Base-by-base conservation (phyloP, 129 eudicot species). In the Heracleum sosnowskyi region DNA sequence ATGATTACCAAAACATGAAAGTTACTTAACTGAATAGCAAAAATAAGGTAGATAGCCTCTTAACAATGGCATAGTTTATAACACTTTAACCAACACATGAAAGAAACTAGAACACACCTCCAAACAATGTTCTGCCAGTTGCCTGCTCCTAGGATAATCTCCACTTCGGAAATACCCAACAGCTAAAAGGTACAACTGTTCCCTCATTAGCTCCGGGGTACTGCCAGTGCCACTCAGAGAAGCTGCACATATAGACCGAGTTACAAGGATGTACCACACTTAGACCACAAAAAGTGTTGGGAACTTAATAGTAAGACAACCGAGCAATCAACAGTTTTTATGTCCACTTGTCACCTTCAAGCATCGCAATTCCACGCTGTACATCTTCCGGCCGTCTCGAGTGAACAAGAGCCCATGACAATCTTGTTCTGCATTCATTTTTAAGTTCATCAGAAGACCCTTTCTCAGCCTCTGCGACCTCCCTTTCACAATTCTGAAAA, bases 371-470 rank as follows among this genome's bases (percentile, higher is more conserved):
- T 73, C 98, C 98, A 76, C 98, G 98, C 75, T 91, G 98, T 17
- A 93, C 97, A 85, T 93, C 97, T 63, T 86, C 96, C 36, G 93
- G 83, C 13, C 88, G 85, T 45, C 81, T 89, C 24, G 98, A 93
- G 86, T 93, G 98, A 82, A 93, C 97, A 82, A 93, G 98, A 82
- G 98, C 91, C 98, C 98, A 93, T 28, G 97, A 89, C 77, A 91
- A 82, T 74, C 97, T 89, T 91, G 91, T 88, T 81, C 84, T 86
- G 86, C 93, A 83, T 83, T 87, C 97, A 73, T 81, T 88, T 84
- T 88, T 93, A n/a, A 69, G 72, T 64, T 88, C 88, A 82, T 93
- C 87, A 57, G 91, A 88, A 82, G 89, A 85, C 69, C 92, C 91
- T 79, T 89, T 91, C 80, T 85, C 88, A 42, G 97, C 90, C 71